Base-by-base conservation (phyloP, 176 grass and related monocot genomes). In the Typha latifolia region DNA sequence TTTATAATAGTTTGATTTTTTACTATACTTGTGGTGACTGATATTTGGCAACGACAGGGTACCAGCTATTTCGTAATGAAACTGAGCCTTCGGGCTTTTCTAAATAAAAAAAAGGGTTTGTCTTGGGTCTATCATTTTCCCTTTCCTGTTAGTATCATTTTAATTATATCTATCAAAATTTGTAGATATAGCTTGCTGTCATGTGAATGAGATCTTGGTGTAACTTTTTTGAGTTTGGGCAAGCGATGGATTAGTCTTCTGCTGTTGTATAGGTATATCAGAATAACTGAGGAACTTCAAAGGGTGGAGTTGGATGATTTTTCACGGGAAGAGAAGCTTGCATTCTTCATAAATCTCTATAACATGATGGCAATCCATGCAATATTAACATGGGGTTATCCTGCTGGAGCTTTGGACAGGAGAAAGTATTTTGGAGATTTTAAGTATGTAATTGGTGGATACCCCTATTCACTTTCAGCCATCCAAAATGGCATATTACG, bases 281-380 rank as follows among this genome's bases (percentile, higher is more conserved):
- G 92, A 77, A 96, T 77, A 80, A 89, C 77, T 26, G 85, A 96
- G 75, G 92, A 96, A 77, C 87, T 96, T 49, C 92, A 91, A 62
- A 89, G 92, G 81, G 88, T 91, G 55, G 82, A 88, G 65, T 72
- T 79, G 49, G 75, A 81, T 80, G 68, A 74, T 18, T 61, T 91
- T 32, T 86, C 85, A 75, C 88, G 85, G 62, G 92, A 96, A 82
- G 92, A 96, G 74, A 96, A 88, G 31, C 78, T 96, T 51, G 70
- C 92, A 66, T 96, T 96, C 79, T 96, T 96, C 74, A 86, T 96
- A 83, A 96, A 96, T 73, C 69, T 96, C 12, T 96, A 96, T 69
- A 96, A 96, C 63, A 96, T 89, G 92, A 96, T 96, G 92, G 66
- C 72, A 70, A 80, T 96, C 55, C 92, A 96, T 84, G 92, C 92